Evolutionary conservation across 352 stramenopile genomes (phyloP), one percentile per base, ranked within the genome.

Genomic region (Phytophthora macrochlamydospora): DNA sequence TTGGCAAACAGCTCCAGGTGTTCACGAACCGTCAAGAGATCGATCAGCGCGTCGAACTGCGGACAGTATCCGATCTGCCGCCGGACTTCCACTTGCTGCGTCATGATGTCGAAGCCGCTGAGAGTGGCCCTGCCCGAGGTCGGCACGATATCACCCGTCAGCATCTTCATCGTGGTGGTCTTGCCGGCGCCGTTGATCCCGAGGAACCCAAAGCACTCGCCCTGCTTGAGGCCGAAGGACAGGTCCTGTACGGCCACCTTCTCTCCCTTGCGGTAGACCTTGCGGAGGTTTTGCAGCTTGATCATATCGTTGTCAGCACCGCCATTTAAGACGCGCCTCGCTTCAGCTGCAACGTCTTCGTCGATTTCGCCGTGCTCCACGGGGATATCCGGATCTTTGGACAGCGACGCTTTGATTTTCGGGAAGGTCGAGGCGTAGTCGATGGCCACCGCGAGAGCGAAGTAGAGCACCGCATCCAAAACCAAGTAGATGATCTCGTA

Each of bases 151-250:
- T 97, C 82, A 32, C 88, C 89, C 11, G 82, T 97, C 51, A 99
- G 63, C 74, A 98, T 96, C 57, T 93, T 95, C 71, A 98, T 92
- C 14, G 91, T 96, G 13, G 94, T 98, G 0, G 91, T 96, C 67
- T 98, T 98, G 38, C 93, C 93, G 1, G 78, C 93, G 14, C 92
- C 92, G 62, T 98, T 98, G 62, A 97, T 92, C 28, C 93, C 93
- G 3, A 98, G 76, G 58, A 95, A 90, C 4, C 93, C 93, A 71
- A 98, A 97, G 63, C 90, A 96, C 66, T 98, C 87, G 38, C 93
- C 90, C 46, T 87, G 73, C 33, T 68, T 71, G n/a, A 97, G 64
- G 14, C 76, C 87, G 32, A 97, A 94, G 2, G 80, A 92, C 24
- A 98, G 52, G 32, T 88, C 71, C 24, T 67, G 58, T n/a, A 95